Conservation (phyloP, 495 filamentous ascomycete species). For the Clavariopsis aquatica region DNA sequence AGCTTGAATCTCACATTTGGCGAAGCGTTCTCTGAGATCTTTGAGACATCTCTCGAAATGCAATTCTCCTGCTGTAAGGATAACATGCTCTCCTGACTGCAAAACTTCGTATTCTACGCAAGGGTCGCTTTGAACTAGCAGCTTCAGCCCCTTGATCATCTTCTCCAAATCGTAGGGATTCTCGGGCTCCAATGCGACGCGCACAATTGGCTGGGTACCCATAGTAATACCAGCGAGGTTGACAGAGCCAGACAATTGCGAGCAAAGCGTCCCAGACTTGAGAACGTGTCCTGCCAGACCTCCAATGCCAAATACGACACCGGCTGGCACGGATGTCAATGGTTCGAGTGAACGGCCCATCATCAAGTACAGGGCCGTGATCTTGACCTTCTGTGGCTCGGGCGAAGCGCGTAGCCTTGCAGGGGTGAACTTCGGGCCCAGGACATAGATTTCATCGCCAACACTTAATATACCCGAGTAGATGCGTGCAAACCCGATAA, state of each 20-base stretch:
- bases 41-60: slow-evolving; percentile 94
- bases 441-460: slow-evolving; percentile 86
- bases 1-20: slow-evolving; percentile 91
- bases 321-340: slow-evolving; percentile 81
- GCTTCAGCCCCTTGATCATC: slow-evolving; percentile 83
- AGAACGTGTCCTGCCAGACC: slow-evolving; percentile 88
- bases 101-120: slow-evolving; percentile 95
- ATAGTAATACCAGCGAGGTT: slow-evolving; percentile 88
- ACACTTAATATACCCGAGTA: slow-evolving; percentile 89
- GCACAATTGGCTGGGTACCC: slow-evolving; percentile 82
- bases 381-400: slow-evolving; percentile 76
- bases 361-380: slow-evolving; percentile 88
- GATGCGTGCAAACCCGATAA: slow-evolving; percentile 92
- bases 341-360: slow-evolving; percentile 91
- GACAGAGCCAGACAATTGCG: slow-evolving; percentile 80
- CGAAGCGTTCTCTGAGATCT: slow-evolving; percentile 90
- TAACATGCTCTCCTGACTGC: slow-evolving; percentile 90
- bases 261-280: slow-evolving; percentile 93
- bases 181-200: slow-evolving; percentile 87
- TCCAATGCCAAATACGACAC: slow-evolving; percentile 93
- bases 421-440: slow-evolving; percentile 89
- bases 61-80: slow-evolving; percentile 90
- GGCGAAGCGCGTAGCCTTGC: slow-evolving; percentile 72
- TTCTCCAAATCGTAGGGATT: slow-evolving; percentile 87
- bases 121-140: slow-evolving; percentile 93